phyloP scores from a whole-genome alignment of 306 rosid species.

The Rubus parviflorus region DNA sequence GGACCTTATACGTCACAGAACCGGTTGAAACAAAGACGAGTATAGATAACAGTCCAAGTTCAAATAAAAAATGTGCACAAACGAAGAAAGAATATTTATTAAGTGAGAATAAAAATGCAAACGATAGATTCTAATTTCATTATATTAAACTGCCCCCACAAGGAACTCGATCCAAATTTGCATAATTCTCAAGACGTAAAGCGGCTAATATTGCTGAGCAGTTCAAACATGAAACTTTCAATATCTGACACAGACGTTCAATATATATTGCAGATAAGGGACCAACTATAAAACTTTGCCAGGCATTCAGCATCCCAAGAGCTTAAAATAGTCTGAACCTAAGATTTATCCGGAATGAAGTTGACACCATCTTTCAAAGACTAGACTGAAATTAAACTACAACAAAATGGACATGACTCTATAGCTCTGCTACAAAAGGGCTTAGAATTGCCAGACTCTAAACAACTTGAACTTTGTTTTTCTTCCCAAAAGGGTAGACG shows the following conservation, averaged over 20 bases:
- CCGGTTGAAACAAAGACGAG: background rate
- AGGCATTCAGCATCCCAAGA: constrained; percentile 25
- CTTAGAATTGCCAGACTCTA: constrained; percentile 33
- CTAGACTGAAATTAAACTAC: constrained; percentile 41
- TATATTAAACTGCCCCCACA: background rate
- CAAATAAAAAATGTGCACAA: constrained; percentile 2
- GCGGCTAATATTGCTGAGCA: background rate
- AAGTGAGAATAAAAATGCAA: background rate
- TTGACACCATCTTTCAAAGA: constrained; percentile 25
- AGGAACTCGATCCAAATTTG: background rate
- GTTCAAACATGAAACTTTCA: background rate
- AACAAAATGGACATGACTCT: constrained; percentile 42
- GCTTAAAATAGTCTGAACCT: constrained; percentile 26
- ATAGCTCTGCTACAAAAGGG: constrained; percentile 48
- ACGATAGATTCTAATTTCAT: background rate
- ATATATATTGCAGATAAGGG: background rate
- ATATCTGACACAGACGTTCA: background rate
- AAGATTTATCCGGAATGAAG: constrained; percentile 31
- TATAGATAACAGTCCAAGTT: background rate
- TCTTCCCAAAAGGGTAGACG: constrained; percentile 16
- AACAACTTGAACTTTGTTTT: constrained; percentile 23
- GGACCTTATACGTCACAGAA: background rate
- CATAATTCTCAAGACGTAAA: background rate
- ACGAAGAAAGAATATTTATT: background rate
- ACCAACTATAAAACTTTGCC: constrained; percentile 24